A percentile compares a stretch with the other conserved stretches of the same genome.
phyloP scores from a whole-genome alignment of 2,329 filamentous ascomycete genomes.

The Escovopsis sp. region DNA sequence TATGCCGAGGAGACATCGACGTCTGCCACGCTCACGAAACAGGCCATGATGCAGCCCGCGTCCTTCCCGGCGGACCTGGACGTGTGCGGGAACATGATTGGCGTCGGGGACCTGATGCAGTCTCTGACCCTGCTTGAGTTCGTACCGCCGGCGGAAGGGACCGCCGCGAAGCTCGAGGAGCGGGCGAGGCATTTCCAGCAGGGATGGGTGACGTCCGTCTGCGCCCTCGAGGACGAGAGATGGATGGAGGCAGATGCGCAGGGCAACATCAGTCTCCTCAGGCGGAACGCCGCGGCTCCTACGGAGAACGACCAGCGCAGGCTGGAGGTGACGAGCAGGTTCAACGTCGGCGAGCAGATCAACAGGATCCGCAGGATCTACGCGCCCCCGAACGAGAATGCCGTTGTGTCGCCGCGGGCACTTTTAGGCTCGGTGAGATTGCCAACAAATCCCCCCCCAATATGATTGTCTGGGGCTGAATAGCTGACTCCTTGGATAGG shows the following conservation, averaged over 20 bases:
- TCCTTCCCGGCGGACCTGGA: constrained; percentile 74
- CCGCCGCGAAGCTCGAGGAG: constrained; percentile 50
- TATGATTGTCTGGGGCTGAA: not conserved
- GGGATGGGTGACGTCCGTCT: constrained; percentile 67
- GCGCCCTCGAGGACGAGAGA: constrained; percentile 53
- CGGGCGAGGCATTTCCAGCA: constrained; percentile 68
- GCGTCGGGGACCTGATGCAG: constrained; percentile 88
- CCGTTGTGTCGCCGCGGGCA: constrained; percentile 63
- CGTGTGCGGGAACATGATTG: constrained; percentile 60
- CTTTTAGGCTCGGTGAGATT: constrained; percentile 71
- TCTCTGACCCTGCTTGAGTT: constrained; percentile 70
- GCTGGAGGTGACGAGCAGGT: constrained; percentile 62
- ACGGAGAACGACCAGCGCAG: constrained; percentile 58
- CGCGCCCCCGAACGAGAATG: constrained; percentile 47
- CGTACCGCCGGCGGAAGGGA: constrained; percentile 37
- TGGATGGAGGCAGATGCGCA: constrained; percentile 79
- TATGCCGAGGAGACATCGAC: constrained; percentile 42
- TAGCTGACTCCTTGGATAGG: constrained; percentile 29
- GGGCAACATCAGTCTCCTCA: constrained; percentile 74
- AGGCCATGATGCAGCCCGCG: constrained; percentile 64
- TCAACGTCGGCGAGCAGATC: constrained; percentile 83
- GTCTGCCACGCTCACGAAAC: constrained; percentile 47
- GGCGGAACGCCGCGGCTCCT: constrained; percentile 56
- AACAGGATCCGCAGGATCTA: constrained; percentile 70
- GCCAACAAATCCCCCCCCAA: too few relatives aligned